Conservation (phyloP, 345 rosid species). For the Litchi chinensis region DNA sequence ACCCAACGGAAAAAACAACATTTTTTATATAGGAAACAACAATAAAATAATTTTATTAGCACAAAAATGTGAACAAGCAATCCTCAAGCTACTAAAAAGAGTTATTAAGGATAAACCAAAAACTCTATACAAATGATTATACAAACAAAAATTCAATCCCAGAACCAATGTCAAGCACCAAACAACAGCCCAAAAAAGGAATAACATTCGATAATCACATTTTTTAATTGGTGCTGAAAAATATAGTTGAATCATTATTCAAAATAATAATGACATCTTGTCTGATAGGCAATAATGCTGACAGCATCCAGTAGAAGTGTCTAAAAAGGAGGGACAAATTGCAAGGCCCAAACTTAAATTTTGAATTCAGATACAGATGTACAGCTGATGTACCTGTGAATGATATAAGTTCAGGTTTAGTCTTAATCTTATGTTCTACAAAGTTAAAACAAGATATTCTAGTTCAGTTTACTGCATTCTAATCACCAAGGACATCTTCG, state of each 20-base stretch:
- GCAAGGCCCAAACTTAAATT: not conserved
- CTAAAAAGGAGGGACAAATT: not conserved
- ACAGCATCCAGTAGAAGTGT: slow-evolving; percentile 2
- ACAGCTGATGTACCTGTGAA: not conserved
- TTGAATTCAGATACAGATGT: not conserved
- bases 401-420: not conserved
- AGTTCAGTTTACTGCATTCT: not conserved
- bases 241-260: not conserved
- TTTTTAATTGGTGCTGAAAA: not conserved
- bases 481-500: not conserved
- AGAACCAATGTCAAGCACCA: too few relatives aligned
- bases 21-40: not conserved
- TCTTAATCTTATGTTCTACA: not conserved
- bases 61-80: not conserved
- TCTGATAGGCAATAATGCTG: not conserved
- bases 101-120: too few relatives aligned
- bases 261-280: not conserved
- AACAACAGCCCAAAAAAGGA: not conserved
- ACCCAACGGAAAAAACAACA: not conserved
- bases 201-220: not conserved
- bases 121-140: too few relatives aligned
- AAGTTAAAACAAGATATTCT: not conserved
- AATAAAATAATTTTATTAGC: not conserved
- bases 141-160: too few relatives aligned
- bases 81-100: too few relatives aligned